A percentile compares a stretch with the other conserved stretches of the same genome.
phyloP scores from a whole-genome alignment of 2,329 filamentous ascomycete species.

The Penicillium sp. region DNA sequence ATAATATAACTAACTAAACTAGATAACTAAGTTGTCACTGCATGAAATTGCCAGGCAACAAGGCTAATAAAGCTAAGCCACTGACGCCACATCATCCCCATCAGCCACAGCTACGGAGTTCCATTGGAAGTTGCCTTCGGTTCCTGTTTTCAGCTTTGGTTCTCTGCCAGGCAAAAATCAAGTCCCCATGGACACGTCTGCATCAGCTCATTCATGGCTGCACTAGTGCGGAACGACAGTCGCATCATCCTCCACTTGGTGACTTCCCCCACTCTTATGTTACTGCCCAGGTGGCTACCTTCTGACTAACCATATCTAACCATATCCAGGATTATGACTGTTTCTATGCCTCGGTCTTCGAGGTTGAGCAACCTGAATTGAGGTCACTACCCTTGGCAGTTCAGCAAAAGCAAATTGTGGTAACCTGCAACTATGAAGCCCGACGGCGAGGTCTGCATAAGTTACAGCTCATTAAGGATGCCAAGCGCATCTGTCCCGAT shows the following conservation, averaged over 20 bases:
- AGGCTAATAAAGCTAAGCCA: not conserved
- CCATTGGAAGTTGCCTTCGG: not conserved
- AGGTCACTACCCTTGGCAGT: constrained; percentile 74
- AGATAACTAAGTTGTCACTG: too few relatives aligned
- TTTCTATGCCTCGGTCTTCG: constrained; percentile 91
- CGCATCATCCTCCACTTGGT: constrained; percentile 81
- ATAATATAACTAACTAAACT: too few relatives aligned
- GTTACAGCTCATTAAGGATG: constrained; percentile 80
- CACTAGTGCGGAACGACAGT: constrained; percentile 52
- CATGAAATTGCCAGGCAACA: not conserved
- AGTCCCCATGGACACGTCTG: constrained; percentile 8
- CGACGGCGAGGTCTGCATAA: constrained; percentile 66
- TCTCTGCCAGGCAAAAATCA: not conserved
- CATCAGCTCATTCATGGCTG: constrained; percentile 16
- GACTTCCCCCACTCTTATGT: constrained; percentile 30
- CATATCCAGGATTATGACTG: constrained; percentile 55
- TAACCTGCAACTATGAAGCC: constrained; percentile 92
- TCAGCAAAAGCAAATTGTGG: constrained; percentile 88
- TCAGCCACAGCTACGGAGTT: not conserved
- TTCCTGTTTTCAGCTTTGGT: not conserved
- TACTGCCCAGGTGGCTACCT: not conserved
- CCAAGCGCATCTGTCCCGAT: constrained; percentile 75
- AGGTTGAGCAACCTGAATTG: constrained; percentile 72
- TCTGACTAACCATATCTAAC: constrained; percentile 5
- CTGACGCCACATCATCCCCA: not conserved